These are phyloP conservation scores for Spergularia azorica DNA, from an alignment of 179 eudicot genomes.

Conservation along the genomic window DNA sequence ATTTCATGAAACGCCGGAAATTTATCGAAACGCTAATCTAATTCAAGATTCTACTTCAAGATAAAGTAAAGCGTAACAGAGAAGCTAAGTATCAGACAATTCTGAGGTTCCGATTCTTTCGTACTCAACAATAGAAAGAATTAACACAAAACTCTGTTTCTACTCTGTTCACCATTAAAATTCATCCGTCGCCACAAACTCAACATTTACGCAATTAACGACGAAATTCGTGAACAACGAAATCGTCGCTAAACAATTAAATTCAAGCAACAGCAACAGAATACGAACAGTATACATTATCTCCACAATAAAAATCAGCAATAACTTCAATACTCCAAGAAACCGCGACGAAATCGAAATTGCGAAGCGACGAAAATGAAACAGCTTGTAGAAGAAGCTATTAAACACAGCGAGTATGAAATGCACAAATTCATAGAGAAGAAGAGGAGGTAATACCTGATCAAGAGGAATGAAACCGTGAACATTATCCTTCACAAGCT, in stretches of 20 bases:
- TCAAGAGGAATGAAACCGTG: constrained; percentile 36
- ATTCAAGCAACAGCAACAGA: not conserved
- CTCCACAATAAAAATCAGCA: no score
- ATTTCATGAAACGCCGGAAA: not conserved
- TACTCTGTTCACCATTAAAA: not conserved
- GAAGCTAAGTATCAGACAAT: not conserved
- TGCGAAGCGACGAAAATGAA: no score
- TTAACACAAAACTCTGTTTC: not conserved
- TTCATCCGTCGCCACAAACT: not conserved
- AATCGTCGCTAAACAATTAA: not conserved
- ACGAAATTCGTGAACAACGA: not conserved
- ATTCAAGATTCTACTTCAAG: no score
- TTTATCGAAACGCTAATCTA: not conserved
- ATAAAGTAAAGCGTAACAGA: not conserved
- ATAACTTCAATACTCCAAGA: not conserved
- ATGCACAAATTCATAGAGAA: not conserved
- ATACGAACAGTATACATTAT: not conserved
- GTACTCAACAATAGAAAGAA: not conserved
- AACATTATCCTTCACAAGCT: constrained; percentile 37
- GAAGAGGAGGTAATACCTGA: constrained; percentile 19
- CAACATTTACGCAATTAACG: not conserved
- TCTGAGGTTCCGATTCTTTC: not conserved
- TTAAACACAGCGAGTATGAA: not conserved
- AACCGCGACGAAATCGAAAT: not conserved
- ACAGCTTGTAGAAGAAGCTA: not conserved